Evolutionary conservation across 129 eudicot species (phyloP).

Genomic region (Pseudognaphalium luteoalbum): DNA sequence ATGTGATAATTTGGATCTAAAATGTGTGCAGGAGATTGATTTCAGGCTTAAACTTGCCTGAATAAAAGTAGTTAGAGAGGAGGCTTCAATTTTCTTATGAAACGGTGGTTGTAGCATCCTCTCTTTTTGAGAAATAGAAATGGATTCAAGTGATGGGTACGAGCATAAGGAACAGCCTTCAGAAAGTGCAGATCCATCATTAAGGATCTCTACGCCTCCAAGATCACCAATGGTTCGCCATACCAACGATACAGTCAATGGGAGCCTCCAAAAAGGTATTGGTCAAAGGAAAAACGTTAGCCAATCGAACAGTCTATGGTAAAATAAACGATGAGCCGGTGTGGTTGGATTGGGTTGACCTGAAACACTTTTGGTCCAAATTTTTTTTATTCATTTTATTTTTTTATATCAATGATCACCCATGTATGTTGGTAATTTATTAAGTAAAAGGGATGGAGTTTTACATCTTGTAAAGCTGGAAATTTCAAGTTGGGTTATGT

Average conservation of each 20-base stretch:
- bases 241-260: slow-evolving; percentile 24
- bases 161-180: slow-evolving; percentile 65
- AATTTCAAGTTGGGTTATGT: too few species aligned
- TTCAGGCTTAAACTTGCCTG: slow-evolving; percentile 19
- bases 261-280: slow-evolving; percentile 38
- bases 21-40: slow-evolving; percentile 12
- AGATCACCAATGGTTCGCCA: slow-evolving; percentile 44
- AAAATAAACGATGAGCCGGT: background rate
- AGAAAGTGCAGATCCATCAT: slow-evolving; percentile 55
- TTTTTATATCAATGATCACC: background rate
- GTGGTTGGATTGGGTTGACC: too few species aligned
- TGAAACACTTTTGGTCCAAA: too few species aligned
- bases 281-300: slow-evolving; percentile 34
- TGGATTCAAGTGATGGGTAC: slow-evolving; percentile 48
- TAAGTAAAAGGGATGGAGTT: background rate
- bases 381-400: too few species aligned
- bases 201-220: slow-evolving; percentile 48
- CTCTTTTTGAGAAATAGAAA: slow-evolving; percentile 32
- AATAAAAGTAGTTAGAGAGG: slow-evolving; percentile 24
- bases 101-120: slow-evolving; percentile 26
- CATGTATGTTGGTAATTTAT: background rate
- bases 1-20: background rate
- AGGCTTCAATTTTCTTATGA: slow-evolving; percentile 32
- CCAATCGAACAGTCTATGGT: background rate
- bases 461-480: too few species aligned